These are phyloP conservation scores for Trametes versicolor DNA, from an alignment of 1,284 basidiomycete genomes.

Conservation along the genomic window DNA sequence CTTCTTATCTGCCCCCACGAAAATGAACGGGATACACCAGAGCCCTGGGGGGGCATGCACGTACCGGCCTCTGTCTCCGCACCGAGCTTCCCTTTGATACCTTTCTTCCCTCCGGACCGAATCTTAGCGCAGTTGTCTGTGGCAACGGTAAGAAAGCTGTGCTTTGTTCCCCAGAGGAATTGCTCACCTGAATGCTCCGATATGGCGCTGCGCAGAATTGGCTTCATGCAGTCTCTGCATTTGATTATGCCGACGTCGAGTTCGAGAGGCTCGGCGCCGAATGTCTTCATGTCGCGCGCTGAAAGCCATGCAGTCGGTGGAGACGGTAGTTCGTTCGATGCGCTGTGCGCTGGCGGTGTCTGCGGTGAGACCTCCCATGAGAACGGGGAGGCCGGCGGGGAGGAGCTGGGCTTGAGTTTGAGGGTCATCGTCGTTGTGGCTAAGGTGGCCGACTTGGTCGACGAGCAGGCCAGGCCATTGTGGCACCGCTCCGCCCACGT, in stretches of 20 bases:
- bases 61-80: constrained; percentile 35
- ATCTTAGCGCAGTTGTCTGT: constrained; percentile 72
- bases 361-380: constrained; percentile 63
- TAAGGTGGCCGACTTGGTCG: not conserved
- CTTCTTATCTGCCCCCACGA: constrained; percentile 42
- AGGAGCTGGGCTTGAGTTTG: constrained; percentile 61
- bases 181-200: constrained; percentile 78
- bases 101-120: constrained; percentile 64
- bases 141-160: constrained; percentile 5
- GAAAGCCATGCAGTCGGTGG: constrained; percentile 87
- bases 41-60: not conserved
- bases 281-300: constrained; percentile 88
- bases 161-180: not conserved
- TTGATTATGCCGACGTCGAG: constrained; percentile 76
- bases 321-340: constrained; percentile 48
- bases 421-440: constrained; percentile 52
- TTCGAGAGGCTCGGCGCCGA: constrained; percentile 77
- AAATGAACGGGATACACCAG: constrained; percentile 10
- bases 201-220: constrained; percentile 78
- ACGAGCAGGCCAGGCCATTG: not conserved
- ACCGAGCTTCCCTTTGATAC: constrained; percentile 59
- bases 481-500: constrained; percentile 7
- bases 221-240: constrained; percentile 83
- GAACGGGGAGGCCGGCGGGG: constrained; percentile 56
- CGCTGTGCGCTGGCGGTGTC: constrained; percentile 46